These are phyloP conservation scores for Kwoniella shivajii DNA, from an alignment of 1,284 basidiomycete genomes.

Conservation along the genomic window DNA sequence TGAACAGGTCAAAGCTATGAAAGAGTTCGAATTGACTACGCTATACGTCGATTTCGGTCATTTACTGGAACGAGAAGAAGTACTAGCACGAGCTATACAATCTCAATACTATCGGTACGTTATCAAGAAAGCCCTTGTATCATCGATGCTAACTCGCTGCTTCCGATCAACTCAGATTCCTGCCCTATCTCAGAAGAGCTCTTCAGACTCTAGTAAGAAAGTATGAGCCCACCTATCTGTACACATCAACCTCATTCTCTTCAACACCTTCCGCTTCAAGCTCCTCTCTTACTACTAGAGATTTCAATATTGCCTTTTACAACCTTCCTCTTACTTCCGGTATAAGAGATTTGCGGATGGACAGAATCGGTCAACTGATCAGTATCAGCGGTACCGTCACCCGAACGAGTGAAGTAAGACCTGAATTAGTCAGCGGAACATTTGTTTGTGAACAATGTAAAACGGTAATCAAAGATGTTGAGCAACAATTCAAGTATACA, in stretches of 20 bases:
- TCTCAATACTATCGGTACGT: constrained; percentile 84
- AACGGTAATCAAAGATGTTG: constrained; percentile 87
- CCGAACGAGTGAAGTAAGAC: constrained; percentile 93
- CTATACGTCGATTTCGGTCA: constrained; percentile 96
- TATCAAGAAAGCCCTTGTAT: too few species aligned
- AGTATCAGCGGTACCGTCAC: constrained; percentile 96
- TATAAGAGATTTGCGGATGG: constrained; percentile 91
- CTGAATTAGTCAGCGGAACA: constrained; percentile 89
- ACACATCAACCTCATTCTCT: constrained; percentile 67
- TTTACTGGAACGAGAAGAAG: constrained; percentile 83
- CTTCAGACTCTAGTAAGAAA: constrained; percentile 84
- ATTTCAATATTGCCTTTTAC: constrained; percentile 95
- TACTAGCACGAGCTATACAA: constrained; percentile 88
- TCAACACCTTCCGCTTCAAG: constrained; percentile 57
- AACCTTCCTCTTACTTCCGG: constrained; percentile 91
- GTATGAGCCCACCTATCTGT: constrained; percentile 89
- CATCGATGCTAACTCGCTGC: neutral
- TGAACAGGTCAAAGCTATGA: constrained; percentile 89
- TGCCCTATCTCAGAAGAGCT: constrained; percentile 89
- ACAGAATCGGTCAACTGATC: constrained; percentile 89
- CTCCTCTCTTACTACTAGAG: constrained; percentile 82
- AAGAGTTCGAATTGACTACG: constrained; percentile 88
- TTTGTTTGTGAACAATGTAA: constrained; percentile 90
- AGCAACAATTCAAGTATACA: constrained; percentile 99
- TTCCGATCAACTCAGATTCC: constrained; percentile 60